Base-by-base conservation (phyloP, 2,329 filamentous ascomycete genomes). In the Cladophialophora psammophila region DNA sequence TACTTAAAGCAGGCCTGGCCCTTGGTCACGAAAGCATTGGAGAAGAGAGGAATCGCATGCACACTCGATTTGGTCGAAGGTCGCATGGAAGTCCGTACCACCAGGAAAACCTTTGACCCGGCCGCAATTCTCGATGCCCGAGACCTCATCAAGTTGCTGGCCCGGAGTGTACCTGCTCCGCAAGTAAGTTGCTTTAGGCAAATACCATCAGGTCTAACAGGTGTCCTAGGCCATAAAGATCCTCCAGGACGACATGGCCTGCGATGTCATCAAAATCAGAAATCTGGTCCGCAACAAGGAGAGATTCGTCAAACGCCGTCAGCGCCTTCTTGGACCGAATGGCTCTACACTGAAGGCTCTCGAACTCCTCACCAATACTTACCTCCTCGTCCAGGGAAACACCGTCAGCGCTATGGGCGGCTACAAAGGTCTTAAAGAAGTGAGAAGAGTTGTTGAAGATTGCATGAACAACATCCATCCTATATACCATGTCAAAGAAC, bases 61-160 rank as follows among this genome's bases (percentile, higher is more conserved):
- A 94, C 91, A 8, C 88, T 99, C 32, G 94, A 99, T 82, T 85
- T 99, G 78, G 91, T 98, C 4, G 94, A 98, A 78, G 95, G 95
- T 76, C 93, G 89, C 77, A 98, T 98, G 94, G 94, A 91, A 0
- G 94, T 98, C 71, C 96, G 94, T 81, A 98, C 95, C 31, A 98
- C 94, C 7, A 85, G 91, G 74, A 94, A 94, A 79, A 96, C 93
- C 2, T 96, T 85, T 78, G 95, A 99, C 76, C 95, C 95, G 7
- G 93, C 94, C 5, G 88, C 94, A 4, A 96, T 99, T 65, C 86
- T 99, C 63, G 97, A 97, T 73, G 94, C 94, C 15, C 88, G 95
- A 72, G 95, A 99, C 78, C 84, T 99, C 69, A 95, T 99, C 78
- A 97, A 97, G 77, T 84, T 99, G 38, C 86, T 99, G 5, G 90